Percentiles rank a stretch among this genome's conserved stretches.
Evolutionary conservation across 768 basidiomycete species (phyloP).

Genomic region (Trametes maxima): DNA sequence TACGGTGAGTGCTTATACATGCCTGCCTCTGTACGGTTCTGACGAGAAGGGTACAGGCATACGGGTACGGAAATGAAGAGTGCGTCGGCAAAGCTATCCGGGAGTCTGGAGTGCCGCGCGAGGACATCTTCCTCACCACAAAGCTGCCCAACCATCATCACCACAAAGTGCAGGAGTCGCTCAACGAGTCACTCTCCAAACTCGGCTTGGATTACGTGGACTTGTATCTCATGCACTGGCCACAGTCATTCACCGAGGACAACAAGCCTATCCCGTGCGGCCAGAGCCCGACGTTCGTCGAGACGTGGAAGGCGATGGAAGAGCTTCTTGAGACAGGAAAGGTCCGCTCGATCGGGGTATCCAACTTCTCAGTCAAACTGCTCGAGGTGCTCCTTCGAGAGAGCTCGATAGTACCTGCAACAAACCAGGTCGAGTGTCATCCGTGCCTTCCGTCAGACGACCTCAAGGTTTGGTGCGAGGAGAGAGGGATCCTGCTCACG

Average conservation of each 20-base stretch:
- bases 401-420: constrained; percentile 46
- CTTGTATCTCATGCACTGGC: constrained; percentile 55
- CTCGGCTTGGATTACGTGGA: constrained; percentile 38
- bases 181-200: constrained; percentile 43
- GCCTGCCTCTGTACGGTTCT: background rate
- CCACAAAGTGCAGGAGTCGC: constrained; percentile 29
- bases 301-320: constrained; percentile 56
- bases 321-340: constrained; percentile 53
- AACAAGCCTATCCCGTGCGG: constrained; percentile 29
- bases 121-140: constrained; percentile 35
- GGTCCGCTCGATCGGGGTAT: constrained; percentile 55
- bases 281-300: constrained; percentile 34
- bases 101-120: constrained; percentile 50
- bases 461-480: constrained; percentile 48
- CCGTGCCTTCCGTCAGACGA: constrained; percentile 54
- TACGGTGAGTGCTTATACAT: constrained; percentile 36
- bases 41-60: background rate
- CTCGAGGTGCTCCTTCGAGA: constrained; percentile 40
- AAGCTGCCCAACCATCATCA: constrained; percentile 40
- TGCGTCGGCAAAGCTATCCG: constrained; percentile 76
- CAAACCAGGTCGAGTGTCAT: constrained; percentile 49
- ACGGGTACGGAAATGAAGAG: constrained; percentile 55
- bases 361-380: constrained; percentile 56
- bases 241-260: constrained; percentile 41
- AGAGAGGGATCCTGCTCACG: constrained; percentile 50